phyloP scores from a whole-genome alignment of 768 basidiomycete species.

The Auricularia sp. region DNA sequence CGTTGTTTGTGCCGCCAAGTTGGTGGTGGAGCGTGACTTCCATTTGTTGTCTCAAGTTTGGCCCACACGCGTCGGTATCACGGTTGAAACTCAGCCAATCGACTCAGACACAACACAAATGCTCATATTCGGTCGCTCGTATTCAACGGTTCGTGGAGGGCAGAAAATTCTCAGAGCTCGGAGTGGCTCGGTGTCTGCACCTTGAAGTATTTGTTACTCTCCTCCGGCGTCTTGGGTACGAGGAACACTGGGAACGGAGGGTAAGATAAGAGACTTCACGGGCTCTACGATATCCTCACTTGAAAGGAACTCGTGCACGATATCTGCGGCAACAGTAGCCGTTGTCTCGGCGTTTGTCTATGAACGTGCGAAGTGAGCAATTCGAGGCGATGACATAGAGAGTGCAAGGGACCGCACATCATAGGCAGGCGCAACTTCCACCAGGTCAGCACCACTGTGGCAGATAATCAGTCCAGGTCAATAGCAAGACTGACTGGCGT shows the following conservation, averaged over 20 bases:
- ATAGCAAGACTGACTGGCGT: not conserved
- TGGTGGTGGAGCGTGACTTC: not conserved
- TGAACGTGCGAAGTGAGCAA: not conserved
- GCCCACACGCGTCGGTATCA: not conserved
- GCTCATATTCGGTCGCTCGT: too few species aligned
- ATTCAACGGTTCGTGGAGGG: too few species aligned
- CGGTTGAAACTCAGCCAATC: too few species aligned
- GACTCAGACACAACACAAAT: too few species aligned
- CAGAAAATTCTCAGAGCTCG: not conserved
- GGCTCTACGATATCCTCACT: not conserved
- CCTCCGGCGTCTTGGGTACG: not conserved
- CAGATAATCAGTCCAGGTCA: not conserved
- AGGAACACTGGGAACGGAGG: not conserved
- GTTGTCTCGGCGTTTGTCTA: slow-evolving; percentile 49
- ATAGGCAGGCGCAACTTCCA: slow-evolving; percentile 67
- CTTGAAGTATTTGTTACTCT: not conserved
- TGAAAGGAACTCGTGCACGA: slow-evolving; percentile 59
- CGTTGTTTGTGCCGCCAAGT: not conserved
- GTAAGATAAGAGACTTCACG: not conserved
- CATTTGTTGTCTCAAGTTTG: not conserved
- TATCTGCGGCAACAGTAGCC: slow-evolving; percentile 54
- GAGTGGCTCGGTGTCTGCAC: not conserved
- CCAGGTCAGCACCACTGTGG: slow-evolving; percentile 55
- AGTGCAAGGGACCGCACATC: slow-evolving; percentile 32
- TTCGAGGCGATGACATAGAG: not conserved